phyloP scores from a whole-genome alignment of 1,284 basidiomycete species.

The Ganoderma boninense region DNA sequence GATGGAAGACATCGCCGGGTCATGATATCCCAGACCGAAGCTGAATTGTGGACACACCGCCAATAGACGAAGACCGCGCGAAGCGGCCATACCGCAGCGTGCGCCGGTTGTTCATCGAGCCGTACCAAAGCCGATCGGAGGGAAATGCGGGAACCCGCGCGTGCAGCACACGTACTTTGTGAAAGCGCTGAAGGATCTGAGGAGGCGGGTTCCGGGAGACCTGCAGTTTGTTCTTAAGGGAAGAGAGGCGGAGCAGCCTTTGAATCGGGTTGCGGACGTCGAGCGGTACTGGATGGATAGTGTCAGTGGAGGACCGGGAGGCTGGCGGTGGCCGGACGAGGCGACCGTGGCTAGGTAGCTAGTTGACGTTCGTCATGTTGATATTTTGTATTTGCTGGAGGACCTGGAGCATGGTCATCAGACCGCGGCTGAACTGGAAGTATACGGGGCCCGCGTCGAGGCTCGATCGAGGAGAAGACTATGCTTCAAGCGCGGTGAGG shows the following conservation, averaged over 20 bases:
- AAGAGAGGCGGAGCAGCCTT: background rate
- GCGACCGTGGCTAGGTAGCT: background rate
- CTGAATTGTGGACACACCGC: background rate
- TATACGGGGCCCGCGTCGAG: no score
- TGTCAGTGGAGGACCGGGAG: background rate
- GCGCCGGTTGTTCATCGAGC: slow-evolving; percentile 2
- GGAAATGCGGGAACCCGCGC: background rate
- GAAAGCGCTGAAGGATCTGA: background rate
- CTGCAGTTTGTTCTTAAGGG: background rate
- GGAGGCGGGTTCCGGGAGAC: background rate
- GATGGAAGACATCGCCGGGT: background rate
- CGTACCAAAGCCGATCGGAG: background rate
- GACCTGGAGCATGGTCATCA: no score
- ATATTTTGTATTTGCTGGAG: background rate
- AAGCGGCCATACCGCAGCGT: slow-evolving; percentile 6
- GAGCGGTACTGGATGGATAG: slow-evolving; percentile 1
- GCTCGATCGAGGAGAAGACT: no score
- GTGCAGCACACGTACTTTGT: background rate
- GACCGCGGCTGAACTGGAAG: no score
- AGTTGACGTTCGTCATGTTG: no score
- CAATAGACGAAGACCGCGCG: background rate
- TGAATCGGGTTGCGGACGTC: background rate
- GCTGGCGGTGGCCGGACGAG: background rate
- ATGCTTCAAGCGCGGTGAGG: no score
- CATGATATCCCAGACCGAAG: background rate